These are phyloP conservation scores for Penicillium sp. DNA, from an alignment of 2,329 filamentous ascomycete species.

Conservation along the genomic window DNA sequence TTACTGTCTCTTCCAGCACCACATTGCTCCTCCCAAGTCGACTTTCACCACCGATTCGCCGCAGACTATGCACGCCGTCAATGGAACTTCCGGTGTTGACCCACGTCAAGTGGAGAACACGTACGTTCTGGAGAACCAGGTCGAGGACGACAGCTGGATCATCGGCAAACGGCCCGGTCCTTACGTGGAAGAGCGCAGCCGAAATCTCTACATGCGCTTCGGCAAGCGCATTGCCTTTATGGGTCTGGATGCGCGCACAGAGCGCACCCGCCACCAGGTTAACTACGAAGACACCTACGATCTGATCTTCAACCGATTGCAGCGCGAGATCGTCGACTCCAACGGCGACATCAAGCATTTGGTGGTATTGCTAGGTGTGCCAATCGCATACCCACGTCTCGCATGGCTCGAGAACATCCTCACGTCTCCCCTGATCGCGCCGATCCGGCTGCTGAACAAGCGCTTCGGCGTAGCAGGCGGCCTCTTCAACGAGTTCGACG, in stretches of 20 bases:
- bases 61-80: slow-evolving; percentile 49
- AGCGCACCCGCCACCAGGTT: slow-evolving; percentile 86
- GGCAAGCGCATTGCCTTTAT: slow-evolving; percentile 63
- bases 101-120: slow-evolving; percentile 70
- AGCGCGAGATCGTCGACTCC: slow-evolving; percentile 50
- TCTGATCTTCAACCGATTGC: slow-evolving; percentile 57
- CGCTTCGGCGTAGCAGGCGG: slow-evolving; percentile 81
- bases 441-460: slow-evolving; percentile 84
- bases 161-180: slow-evolving; percentile 69
- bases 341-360: slow-evolving; percentile 61
- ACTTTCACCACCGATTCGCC: slow-evolving; percentile 78
- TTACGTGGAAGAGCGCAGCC: slow-evolving; percentile 61
- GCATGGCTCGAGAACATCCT: slow-evolving; percentile 97
- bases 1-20: slow-evolving; percentile 68
- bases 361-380: slow-evolving; percentile 64
- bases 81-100: slow-evolving; percentile 57
- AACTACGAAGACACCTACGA: slow-evolving; percentile 72
- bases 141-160: slow-evolving; percentile 71
- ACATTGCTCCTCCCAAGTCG: slow-evolving; percentile 76
- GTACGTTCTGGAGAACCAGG: slow-evolving; percentile 62
- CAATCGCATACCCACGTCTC: slow-evolving; percentile 69
- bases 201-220: slow-evolving; percentile 62
- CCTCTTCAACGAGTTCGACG: slow-evolving; percentile 92
- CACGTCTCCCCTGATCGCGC: slow-evolving; percentile 78
- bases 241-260: slow-evolving; percentile 60